Evolutionary conservation across 805 yeast genomes (phyloP), one percentile per base, ranked within the genome.

Genomic region (Soucietia sequanensis): DNA sequence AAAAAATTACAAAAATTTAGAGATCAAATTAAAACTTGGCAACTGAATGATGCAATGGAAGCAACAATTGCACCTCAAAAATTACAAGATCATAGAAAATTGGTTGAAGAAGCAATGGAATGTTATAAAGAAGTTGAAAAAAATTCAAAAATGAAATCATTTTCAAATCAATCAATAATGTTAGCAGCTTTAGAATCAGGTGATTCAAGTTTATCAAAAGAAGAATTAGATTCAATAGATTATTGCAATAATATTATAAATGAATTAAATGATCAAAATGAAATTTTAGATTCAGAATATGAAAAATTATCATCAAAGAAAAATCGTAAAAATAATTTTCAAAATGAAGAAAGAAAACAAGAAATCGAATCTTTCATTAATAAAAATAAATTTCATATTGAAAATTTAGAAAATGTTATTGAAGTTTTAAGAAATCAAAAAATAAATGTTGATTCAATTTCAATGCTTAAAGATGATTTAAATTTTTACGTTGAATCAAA

Each of bases 1-100:
- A 68, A 68, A 42, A 63, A 66, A 41, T 55, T 68, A 33, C 74
- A 68, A 41, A 68, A 67, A 50, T 63, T 62, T 39, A 60, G 74
- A 44, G 74, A 68, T 38, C 68, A 66, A 41, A 68, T 68, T 43
- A 68, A 68, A 37, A 61, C 56, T 27, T 68, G 74, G 74, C 72
- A 66, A 42, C 65, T 60, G 48, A 56, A 60, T 44, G 64, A 58
- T 25, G 34, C 48, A 4, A 45, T 53, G 17, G 58, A 53, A 37
- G 60, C 55, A 10, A 45, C 54, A 21, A 53, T 56, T 13, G 44
- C 54, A 9, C 50, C 58, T 20, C 34, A 39, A 23, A 56, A 55
- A 43, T 48, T 62, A 26, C 62, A 58, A 25, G 72, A 66, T 33
- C 62, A 65, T 39, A 58, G 69, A 36, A 50, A 58, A 39, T 47